Evolutionary conservation across 495 filamentous ascomycete species (phyloP).

Genomic region (Tuber microsphaerosporum): DNA sequence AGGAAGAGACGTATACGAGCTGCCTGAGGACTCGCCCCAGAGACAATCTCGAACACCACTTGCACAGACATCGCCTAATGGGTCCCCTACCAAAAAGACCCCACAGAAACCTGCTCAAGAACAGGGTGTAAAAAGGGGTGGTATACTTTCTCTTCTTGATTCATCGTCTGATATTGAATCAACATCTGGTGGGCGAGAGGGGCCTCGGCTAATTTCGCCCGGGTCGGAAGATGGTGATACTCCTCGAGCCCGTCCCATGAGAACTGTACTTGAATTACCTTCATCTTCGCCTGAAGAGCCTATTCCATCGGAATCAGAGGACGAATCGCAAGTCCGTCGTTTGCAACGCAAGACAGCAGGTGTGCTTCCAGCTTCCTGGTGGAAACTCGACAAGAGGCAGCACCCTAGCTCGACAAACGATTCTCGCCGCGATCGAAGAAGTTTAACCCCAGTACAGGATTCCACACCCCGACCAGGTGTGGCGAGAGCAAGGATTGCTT

Average conservation of each 20-base stretch:
- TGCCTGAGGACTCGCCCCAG: conserved; percentile 12
- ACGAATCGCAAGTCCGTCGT: conserved; percentile 47
- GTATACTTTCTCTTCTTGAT: conserved; percentile 29
- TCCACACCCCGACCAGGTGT: conserved; percentile 51
- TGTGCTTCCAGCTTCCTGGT: conserved; percentile 85
- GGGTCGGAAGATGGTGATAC: not conserved
- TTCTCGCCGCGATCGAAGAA: conserved; percentile 43
- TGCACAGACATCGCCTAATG: conserved; percentile 6
- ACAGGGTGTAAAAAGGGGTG: conserved; percentile 11
- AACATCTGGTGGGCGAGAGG: conserved; percentile 2
- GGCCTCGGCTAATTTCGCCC: not conserved
- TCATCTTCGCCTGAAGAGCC: conserved; percentile 8
- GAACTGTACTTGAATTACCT: conserved; percentile 20
- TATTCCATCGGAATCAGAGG: conserved; percentile 33
- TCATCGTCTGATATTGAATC: conserved; percentile 22
- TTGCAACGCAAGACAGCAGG: conserved; percentile 60
- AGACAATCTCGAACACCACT: conserved; percentile 7
- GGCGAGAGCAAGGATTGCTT: conserved; percentile 43
- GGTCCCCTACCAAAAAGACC: not conserved
- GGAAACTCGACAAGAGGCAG: conserved; percentile 59
- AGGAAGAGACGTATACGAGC: conserved; percentile 31
- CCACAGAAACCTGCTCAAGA: not conserved
- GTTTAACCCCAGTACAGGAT: conserved; percentile 42
- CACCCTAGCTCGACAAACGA: conserved; percentile 39
- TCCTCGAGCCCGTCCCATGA: conserved; percentile 1